A percentile compares a stretch with the other conserved stretches of the same genome.
phyloP scores from a whole-genome alignment of 2,329 filamentous ascomycete species.

The Trichoderma afroharzianum region DNA sequence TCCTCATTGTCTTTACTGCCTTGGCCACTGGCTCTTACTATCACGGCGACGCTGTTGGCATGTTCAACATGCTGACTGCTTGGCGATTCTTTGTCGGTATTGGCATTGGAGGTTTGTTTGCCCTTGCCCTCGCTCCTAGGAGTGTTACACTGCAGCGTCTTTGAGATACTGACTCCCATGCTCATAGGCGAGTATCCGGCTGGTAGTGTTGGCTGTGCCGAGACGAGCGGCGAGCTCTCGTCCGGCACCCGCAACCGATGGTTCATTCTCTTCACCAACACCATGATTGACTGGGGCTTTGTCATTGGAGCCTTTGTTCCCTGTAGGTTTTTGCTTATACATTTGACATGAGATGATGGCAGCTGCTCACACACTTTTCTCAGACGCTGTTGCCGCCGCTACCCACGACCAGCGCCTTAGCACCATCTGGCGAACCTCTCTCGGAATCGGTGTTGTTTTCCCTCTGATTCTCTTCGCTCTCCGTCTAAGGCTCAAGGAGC shows the following conservation, averaged over 20 bases:
- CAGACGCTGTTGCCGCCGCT: slow-evolving; percentile 52
- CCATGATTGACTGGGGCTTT: slow-evolving; percentile 81
- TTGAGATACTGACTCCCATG: rapidly evolving
- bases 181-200: slow-evolving; percentile 67
- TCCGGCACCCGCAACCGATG: slow-evolving; percentile 78
- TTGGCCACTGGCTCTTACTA: slow-evolving; percentile 75
- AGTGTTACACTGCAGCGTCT: background rate
- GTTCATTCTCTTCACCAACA: slow-evolving; percentile 89
- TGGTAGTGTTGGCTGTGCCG: slow-evolving; percentile 78
- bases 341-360: background rate
- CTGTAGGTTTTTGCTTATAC: slow-evolving; percentile 30
- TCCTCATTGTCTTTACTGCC: slow-evolving; percentile 81
- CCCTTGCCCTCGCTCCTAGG: too few relatives aligned
- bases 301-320: slow-evolving; percentile 77
- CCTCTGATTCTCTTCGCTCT: slow-evolving; percentile 68
- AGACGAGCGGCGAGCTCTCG: slow-evolving; percentile 80
- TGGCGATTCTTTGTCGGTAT: slow-evolving; percentile 81
- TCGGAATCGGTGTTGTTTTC: slow-evolving; percentile 77
- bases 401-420: slow-evolving; percentile 60
- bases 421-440: slow-evolving; percentile 75
- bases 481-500: slow-evolving; percentile 71
- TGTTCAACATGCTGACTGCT: slow-evolving; percentile 73
- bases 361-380: background rate
- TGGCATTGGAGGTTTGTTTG: slow-evolving; percentile 65
- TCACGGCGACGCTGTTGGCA: slow-evolving; percentile 62